A percentile compares a stretch with the other conserved stretches of the same genome.
Evolutionary conservation across 352 stramenopile species (phyloP).

Genomic region (Phytophthora sojae): DNA sequence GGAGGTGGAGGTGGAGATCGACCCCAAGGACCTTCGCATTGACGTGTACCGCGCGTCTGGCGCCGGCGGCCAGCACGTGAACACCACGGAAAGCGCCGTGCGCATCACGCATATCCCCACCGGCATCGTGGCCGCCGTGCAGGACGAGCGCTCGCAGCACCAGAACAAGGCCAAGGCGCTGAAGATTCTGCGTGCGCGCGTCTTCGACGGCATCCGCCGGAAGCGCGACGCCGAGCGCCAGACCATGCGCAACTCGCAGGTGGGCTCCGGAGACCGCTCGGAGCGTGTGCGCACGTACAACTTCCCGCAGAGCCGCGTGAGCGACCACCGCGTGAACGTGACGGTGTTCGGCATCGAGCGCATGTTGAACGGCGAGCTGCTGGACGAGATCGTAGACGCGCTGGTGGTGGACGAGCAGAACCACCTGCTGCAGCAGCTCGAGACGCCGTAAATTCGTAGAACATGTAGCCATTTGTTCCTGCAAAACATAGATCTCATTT

Average conservation of each 20-base stretch:
- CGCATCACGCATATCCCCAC: conserved; percentile 98
- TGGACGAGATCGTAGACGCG: conserved; percentile 92
- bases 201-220: conserved; percentile 95
- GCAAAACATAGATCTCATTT: background rate
- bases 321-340: conserved; percentile 95
- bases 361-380: conserved; percentile 88
- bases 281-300: conserved; percentile 99
- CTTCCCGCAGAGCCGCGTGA: conserved; percentile 96
- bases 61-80: conserved; percentile 99
- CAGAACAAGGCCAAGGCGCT: conserved; percentile 99
- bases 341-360: conserved; percentile 90
- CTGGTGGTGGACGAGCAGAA: conserved; percentile 86
- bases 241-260: conserved; percentile 83
- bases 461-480: conserved; percentile 19
- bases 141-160: conserved; percentile 97
- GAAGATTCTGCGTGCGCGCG: conserved; percentile 95
- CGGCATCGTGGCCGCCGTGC: conserved; percentile 87
- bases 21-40: conserved; percentile 97
- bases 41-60: conserved; percentile 97
- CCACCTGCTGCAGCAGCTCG: conserved; percentile 71
- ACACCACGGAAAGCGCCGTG: conserved; percentile 98
- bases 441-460: conserved; percentile 38
- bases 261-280: conserved; percentile 95
- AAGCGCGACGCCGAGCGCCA: conserved; percentile 65
- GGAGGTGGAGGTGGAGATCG: conserved; percentile 89